Base-by-base conservation (phyloP, 1,139 yeast species). In the Zygosaccharomyces pseudobailii region DNA sequence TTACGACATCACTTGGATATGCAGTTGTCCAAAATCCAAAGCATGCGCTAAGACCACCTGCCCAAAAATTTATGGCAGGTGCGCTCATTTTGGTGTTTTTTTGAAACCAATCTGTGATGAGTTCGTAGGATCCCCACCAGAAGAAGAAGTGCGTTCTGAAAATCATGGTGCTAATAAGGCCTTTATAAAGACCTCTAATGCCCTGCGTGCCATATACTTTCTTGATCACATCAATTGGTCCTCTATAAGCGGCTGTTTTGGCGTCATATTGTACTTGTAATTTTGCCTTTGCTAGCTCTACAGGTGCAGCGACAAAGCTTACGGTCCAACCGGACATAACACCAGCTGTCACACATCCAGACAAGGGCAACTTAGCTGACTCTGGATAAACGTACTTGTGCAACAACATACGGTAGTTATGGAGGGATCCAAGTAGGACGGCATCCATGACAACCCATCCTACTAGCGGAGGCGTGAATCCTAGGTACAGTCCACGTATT, bases 361-460 rank as follows among this genome's bases (percentile, higher is more conserved):
- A 52, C 13, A 87, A 65, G 1, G 96, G 95, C 52, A 89, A 69
- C 58, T 78, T 80, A 30, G 70, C 66, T 43, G 72, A 69, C 43
- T 83, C 76, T 1, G 77, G 70, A 56, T 82, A 88, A 8, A 86
- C 65, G 53, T 76, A 73, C 17, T 83, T 85, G 58, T 83, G 82
- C 49, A 86, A 72, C 31, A 81, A 67, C 52, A 87, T 69, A 55
- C 94, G 71, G 65, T 89, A 89, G 51, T 84, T 78, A 58, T 87
- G 94, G 46, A 88, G 71, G 8, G 94, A 84, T 1, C 96, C 96
- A 54, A 89, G 73, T 90, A 89, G 86, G 51, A 77, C 89, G 19
- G 87, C 79, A 63, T 89, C 97, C 96, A 89, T 88, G 51, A 86
- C 69, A 57, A 89, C 88, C 96, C 96, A 89, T 0, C 96, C 97